A percentile compares a stretch with the other conserved stretches of the same genome.
Evolutionary conservation across 257 asterid genomes (phyloP).

Genomic region (Penstemon barbatus): DNA sequence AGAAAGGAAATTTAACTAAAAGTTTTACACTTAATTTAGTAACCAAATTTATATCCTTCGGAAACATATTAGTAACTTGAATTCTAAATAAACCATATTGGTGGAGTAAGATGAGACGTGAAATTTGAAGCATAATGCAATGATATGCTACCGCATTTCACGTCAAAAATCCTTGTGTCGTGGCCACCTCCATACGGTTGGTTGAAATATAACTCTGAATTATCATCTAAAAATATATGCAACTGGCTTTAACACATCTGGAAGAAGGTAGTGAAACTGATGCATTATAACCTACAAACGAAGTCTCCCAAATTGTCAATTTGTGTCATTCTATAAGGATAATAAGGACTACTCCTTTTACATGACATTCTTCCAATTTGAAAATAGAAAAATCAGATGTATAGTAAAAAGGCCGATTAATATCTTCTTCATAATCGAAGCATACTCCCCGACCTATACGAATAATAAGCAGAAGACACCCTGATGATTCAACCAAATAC

Average conservation of each 20-base stretch:
- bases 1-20: no score
- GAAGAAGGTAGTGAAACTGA: slow-evolving; percentile 1
- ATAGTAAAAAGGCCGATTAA: neutral
- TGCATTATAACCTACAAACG: neutral
- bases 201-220: no score
- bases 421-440: no score
- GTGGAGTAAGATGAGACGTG: no score
- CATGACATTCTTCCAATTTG: neutral
- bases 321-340: neutral
- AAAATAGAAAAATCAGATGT: neutral
- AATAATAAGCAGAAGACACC: neutral
- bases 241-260: neutral
- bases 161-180: no score
- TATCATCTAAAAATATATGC: neutral
- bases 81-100: no score
- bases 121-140: no score
- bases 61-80: no score
- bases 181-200: no score
- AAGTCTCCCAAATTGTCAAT: neutral
- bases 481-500: neutral
- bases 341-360: neutral
- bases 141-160: no score
- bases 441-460: neutral
- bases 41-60: no score
- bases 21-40: no score